Conservation (phyloP, 73 alveolate genomes). For the Durusdinium trenchii region DNA sequence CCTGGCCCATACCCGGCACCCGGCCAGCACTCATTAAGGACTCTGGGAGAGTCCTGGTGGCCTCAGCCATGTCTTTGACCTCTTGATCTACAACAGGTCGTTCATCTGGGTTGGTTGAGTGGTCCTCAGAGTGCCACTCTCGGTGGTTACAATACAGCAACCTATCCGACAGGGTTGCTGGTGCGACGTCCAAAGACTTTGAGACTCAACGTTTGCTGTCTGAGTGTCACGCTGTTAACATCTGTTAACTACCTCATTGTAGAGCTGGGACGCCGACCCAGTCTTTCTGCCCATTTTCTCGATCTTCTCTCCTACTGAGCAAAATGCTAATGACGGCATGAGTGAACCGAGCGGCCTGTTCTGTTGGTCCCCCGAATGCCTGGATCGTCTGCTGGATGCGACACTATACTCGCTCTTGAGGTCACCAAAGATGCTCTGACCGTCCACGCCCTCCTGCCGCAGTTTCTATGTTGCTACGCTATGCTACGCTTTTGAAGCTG, state of each 20-base stretch:
- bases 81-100: conserved; percentile 71
- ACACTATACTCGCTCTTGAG: conserved; percentile 88
- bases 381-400: conserved; percentile 84
- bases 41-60: background rate
- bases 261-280: conserved; percentile 32
- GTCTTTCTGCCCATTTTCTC: conserved; percentile 80
- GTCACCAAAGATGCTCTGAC: conserved; percentile 85
- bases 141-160: background rate
- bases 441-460: conserved; percentile 83
- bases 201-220: too few species aligned
- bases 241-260: background rate
- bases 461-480: background rate
- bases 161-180: background rate
- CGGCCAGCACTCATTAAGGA: background rate
- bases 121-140: conserved; percentile 10
- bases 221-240: background rate
- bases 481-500: background rate
- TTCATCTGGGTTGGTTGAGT: conserved; percentile 79
- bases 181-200: too few species aligned
- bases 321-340: background rate
- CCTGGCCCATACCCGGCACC: conserved; percentile 37
- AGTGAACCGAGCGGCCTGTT: too few species aligned
- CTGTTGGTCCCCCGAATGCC: background rate
- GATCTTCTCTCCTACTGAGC: conserved; percentile 47
- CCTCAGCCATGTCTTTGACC: conserved; percentile 84